phyloP scores from a whole-genome alignment of 805 yeast genomes.

The Lipomyces starkeyi region DNA sequence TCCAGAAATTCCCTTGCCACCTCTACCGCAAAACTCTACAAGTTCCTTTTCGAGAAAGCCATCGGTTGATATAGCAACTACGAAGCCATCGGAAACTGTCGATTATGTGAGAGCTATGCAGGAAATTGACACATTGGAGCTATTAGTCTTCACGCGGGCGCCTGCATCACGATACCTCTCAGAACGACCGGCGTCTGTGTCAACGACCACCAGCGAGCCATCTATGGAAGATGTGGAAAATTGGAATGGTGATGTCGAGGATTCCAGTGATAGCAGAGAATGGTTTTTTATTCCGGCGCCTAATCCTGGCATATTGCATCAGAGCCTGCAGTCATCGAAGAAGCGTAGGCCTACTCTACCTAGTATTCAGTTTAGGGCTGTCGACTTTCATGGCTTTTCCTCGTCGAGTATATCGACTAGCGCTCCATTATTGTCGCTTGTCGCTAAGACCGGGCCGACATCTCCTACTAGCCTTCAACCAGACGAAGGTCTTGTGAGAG shows the following conservation, averaged over 20 bases:
- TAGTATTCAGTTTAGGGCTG: neutral
- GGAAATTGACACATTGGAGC: neutral
- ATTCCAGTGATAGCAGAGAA: neutral
- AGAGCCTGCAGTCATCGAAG: neutral
- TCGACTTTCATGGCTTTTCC: neutral
- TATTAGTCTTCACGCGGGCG: neutral
- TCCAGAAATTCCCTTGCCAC: neutral
- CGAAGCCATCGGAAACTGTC: neutral
- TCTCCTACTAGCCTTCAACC: neutral
- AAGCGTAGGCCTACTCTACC: neutral
- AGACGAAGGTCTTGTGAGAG: neutral
- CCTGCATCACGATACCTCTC: neutral
- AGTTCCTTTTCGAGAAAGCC: neutral
- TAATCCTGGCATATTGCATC: neutral
- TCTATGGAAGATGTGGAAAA: neutral
- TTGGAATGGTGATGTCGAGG: neutral
- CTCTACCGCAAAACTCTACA: neutral
- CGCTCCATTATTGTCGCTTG: neutral
- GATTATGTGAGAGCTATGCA: neutral
- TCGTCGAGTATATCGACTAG: neutral
- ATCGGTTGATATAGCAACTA: neutral
- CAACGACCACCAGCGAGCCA: neutral
- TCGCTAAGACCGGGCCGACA: neutral
- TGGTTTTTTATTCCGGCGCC: constrained; percentile 7
- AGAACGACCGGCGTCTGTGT: neutral